Conservation (phyloP, 305 asterid species). For the Stenogyne calaminthoides region DNA sequence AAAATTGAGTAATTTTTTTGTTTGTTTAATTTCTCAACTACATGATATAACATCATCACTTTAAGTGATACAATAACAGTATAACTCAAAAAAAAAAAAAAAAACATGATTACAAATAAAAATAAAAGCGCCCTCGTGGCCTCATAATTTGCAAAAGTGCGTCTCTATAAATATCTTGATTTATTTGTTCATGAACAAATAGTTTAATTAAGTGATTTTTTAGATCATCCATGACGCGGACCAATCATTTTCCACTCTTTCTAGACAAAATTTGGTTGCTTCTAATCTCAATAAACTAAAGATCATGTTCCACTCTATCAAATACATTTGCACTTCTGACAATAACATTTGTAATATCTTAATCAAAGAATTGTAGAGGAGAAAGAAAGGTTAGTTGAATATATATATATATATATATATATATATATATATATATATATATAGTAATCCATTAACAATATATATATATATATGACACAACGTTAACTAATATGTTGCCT, state of each 20-base stretch:
- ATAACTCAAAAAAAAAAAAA: neutral
- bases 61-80: no score
- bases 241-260: conserved; percentile 16
- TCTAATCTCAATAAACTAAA: neutral
- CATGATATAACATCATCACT: no score
- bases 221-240: conserved; percentile 29
- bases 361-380: conserved; percentile 11
- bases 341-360: conserved; percentile 4
- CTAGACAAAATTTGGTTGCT: conserved; percentile 8
- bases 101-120: neutral
- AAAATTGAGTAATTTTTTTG: no score
- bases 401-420: neutral
- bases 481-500: neutral
- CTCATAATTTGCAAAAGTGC: neutral
- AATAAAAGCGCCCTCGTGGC: neutral
- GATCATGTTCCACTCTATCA: no score
- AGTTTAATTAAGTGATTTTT: neutral
- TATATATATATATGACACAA: no score
- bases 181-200: neutral
- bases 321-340: neutral
- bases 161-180: neutral
- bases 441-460: no score
- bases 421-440: no score
- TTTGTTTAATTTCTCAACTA: no score
- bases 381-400: conserved; percentile 10